phyloP scores from a whole-genome alignment of 768 basidiomycete species.

The Nidularia pulvinata region DNA sequence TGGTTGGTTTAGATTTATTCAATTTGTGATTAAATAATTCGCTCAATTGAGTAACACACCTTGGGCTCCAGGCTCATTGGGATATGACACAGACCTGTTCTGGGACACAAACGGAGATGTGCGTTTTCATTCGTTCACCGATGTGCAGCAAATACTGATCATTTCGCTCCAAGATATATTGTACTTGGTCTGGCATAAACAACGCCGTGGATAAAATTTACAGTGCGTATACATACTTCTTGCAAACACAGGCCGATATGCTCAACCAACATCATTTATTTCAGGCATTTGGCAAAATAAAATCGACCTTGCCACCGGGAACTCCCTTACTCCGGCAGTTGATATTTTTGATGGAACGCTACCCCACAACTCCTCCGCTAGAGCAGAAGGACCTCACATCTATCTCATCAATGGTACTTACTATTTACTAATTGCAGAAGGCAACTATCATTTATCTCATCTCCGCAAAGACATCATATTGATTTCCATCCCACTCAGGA shows the following conservation, averaged over 20 bases:
- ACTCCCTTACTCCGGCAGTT: conserved; percentile 29
- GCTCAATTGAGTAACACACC: background rate
- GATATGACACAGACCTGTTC: conserved; percentile 39
- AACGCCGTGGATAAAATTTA: conserved; percentile 39
- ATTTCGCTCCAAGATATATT: conserved; percentile 21
- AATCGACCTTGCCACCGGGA: conserved; percentile 32
- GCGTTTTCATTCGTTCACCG: background rate
- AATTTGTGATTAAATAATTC: background rate
- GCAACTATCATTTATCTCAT: conserved; percentile 4
- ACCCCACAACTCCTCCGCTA: conserved; percentile 27
- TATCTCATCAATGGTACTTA: conserved; percentile 35
- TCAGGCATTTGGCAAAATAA: conserved; percentile 37
- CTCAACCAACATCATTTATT: background rate
- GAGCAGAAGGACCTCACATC: conserved; percentile 39
- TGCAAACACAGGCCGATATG: background rate
- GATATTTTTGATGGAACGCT: conserved; percentile 35
- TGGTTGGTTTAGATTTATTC: conserved; percentile 13
- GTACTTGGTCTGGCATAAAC: conserved; percentile 36
- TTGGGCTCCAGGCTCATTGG: conserved; percentile 24
- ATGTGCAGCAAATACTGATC: background rate
- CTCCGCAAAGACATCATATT: background rate
- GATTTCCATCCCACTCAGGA: conserved; percentile 14
- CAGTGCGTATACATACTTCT: conserved; percentile 11
- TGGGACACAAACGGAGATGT: conserved; percentile 38
- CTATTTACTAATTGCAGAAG: conserved; percentile 39